Evolutionary conservation across 306 rosid genomes (phyloP).

Genomic region (Malus sylvestris): DNA sequence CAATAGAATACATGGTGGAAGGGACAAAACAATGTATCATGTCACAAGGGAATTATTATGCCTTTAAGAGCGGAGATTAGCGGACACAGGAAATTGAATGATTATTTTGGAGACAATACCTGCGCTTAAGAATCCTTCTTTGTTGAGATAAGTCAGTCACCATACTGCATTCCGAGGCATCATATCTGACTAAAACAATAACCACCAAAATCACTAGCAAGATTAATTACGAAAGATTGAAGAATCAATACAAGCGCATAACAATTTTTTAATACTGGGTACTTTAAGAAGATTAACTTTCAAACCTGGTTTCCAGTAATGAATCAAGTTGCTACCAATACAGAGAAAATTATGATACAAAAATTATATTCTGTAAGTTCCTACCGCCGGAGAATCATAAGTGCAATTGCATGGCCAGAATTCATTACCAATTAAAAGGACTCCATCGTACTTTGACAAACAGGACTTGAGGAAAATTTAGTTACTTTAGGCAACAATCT

Average conservation of each 20-base stretch:
- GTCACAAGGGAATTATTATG: neutral
- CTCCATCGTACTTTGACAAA: neutral
- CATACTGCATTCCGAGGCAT: constrained; percentile 49
- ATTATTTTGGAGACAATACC: constrained; percentile 38
- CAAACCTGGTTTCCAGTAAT: neutral
- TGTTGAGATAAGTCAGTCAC: constrained; percentile 66
- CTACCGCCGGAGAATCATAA: neutral
- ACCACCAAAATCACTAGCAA: constrained; percentile 22
- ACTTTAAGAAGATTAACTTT: neutral
- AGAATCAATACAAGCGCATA: constrained; percentile 8
- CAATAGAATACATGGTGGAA: neutral
- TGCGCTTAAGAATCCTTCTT: constrained; percentile 82
- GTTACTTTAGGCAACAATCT: neutral
- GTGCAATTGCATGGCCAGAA: neutral
- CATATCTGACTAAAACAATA: constrained; percentile 76
- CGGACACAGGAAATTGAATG: neutral
- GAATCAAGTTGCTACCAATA: neutral
- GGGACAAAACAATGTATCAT: neutral
- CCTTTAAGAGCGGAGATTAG: neutral
- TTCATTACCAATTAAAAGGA: neutral
- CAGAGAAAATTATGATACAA: neutral
- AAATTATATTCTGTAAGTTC: neutral
- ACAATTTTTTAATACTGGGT: neutral
- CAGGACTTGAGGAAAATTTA: neutral
- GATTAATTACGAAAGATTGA: constrained; percentile 1